These are phyloP conservation scores for Oidiodendron maius DNA, from an alignment of 495 filamentous ascomycete species.

Conservation along the genomic window DNA sequence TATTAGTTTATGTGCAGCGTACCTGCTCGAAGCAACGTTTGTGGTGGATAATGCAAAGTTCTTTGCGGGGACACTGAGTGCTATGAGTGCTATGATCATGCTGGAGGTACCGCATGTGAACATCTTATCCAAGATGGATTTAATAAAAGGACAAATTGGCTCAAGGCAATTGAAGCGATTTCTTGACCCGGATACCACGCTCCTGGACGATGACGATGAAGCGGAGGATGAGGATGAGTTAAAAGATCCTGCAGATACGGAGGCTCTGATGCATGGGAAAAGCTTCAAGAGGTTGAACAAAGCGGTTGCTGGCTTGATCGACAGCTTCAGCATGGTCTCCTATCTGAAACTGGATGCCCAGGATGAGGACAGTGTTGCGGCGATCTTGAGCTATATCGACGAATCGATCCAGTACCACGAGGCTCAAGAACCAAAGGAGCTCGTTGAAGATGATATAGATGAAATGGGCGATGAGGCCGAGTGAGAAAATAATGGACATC, in stretches of 20 bases:
- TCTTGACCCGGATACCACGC: slow-evolving; percentile 69
- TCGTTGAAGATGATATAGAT: slow-evolving; percentile 63
- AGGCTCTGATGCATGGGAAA: slow-evolving; percentile 67
- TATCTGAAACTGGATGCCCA: slow-evolving; percentile 86
- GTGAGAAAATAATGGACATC: neutral
- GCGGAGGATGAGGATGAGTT: slow-evolving; percentile 24
- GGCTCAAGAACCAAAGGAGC: slow-evolving; percentile 88
- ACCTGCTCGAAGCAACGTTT: slow-evolving; percentile 92
- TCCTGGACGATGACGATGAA: slow-evolving; percentile 66
- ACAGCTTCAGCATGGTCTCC: slow-evolving; percentile 96
- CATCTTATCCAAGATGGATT: slow-evolving; percentile 93
- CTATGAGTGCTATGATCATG: slow-evolving; percentile 99
- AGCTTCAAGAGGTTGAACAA: slow-evolving; percentile 74
- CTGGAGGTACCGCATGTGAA: slow-evolving; percentile 94
- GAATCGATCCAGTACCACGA: slow-evolving; percentile 95
- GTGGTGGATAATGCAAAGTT: slow-evolving; percentile 93
- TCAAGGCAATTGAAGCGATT: slow-evolving; percentile 83
- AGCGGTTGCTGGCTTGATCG: slow-evolving; percentile 83
- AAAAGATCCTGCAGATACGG: slow-evolving; percentile 40
- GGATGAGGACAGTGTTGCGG: slow-evolving; percentile 87
- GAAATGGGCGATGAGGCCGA: slow-evolving; percentile 51
- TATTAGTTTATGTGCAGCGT: slow-evolving; percentile 89
- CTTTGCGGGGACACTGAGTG: slow-evolving; percentile 89
- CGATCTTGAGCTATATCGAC: slow-evolving; percentile 93
- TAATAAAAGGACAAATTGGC: slow-evolving; percentile 76